Base-by-base conservation (phyloP, 805 yeast genomes). In the Yamadazyma kitorensis region DNA sequence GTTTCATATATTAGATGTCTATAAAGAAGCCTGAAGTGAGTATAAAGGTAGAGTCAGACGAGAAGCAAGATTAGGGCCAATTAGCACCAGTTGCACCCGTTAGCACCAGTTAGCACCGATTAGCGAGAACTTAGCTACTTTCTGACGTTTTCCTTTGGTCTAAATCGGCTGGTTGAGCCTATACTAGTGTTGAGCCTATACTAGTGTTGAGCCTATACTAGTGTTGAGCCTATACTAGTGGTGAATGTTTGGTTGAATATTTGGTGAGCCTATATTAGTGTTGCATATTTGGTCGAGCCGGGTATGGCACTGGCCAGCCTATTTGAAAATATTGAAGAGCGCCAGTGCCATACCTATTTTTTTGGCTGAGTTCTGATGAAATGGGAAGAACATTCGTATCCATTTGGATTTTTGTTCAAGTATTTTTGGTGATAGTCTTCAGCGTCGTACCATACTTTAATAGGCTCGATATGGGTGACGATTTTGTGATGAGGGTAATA, bases 361-460 rank as follows among this genome's bases (percentile, higher is more conserved):
- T 72, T 73, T 27, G 84, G 82, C 45, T 59, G 55, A 4, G 78
- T 72, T 62, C 98, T 80, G 35, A 86, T 55, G 47, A 73, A 88
- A 54, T 91, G 98, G 4, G 91, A 79, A 14, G 96, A 91, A 56
- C 98, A 91, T 39, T 84, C 86, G 57, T 89, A 87, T 4, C 97
- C 97, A 4, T 64, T 59, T 2, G 96, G 95, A 55, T 91, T 87
- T 51, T 77, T 80, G 37, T 72, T 71, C 49, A 91, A 68, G 56
- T 93, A 91, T 41, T 72, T 52, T 56, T 91, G 98, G 57, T 91
- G 98, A 57, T 89, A 91, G 23, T 80, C 89, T 60, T 91, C 98
- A n/a, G 97, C 98, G 54, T 89, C 96, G 67, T 80, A 82, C 71
- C 86, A 93, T 39, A 68, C 69, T 32, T 66, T 55, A 28, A 87